Conservation (phyloP, 495 filamentous ascomycete genomes). For the Podospora fimiseda region DNA sequence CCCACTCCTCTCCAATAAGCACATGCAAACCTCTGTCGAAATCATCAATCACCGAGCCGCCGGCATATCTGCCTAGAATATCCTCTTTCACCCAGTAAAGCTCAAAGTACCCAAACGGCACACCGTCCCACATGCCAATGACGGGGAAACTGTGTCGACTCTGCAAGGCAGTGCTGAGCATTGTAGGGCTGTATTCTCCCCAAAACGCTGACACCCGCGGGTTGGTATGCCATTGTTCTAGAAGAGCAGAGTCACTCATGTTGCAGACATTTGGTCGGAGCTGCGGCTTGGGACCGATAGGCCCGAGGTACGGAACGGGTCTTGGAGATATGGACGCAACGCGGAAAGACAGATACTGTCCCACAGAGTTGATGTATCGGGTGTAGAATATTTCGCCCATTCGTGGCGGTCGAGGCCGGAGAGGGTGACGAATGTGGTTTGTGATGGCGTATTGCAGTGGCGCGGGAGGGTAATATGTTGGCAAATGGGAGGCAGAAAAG, state of each 20-base stretch:
- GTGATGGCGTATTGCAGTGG: conserved; percentile 77
- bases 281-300: conserved; percentile 36
- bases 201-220: conserved; percentile 78
- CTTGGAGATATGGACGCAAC: conserved; percentile 57
- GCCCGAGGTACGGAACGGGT: conserved; percentile 49
- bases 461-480: conserved; percentile 82
- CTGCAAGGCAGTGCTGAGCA: conserved; percentile 58
- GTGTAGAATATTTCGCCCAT: conserved; percentile 87
- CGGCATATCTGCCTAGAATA: conserved; percentile 58
- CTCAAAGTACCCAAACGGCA: conserved; percentile 96
- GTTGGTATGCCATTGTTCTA: conserved; percentile 87
- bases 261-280: conserved; percentile 22
- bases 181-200: conserved; percentile 63
- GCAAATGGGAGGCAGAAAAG: conserved; percentile 70
- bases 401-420: conserved; percentile 81
- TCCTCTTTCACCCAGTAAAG: conserved; percentile 99
- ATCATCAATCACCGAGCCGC: conserved; percentile 53
- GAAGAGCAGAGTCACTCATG: conserved; percentile 61
- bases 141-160: conserved; percentile 77
- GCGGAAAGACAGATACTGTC: conserved; percentile 84
- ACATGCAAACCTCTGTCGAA: conserved; percentile 88
- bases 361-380: conserved; percentile 73
- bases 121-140: conserved; percentile 89
- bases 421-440: conserved; percentile 72
- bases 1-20: conserved; percentile 89